phyloP scores from a whole-genome alignment of 257 asterid species.

The Jaltomata sinuosa region DNA sequence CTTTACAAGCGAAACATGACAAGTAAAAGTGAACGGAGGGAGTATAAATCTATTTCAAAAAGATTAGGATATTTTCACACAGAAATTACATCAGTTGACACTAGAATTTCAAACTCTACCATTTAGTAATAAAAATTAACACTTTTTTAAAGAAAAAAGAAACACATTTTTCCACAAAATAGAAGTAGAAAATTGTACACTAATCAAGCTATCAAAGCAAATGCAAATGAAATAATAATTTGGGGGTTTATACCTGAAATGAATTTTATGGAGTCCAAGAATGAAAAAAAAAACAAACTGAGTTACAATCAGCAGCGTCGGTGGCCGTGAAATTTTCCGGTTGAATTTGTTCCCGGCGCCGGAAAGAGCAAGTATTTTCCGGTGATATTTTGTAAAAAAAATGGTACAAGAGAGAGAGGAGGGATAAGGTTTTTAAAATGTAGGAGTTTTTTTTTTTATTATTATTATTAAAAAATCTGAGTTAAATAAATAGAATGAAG shows the following conservation, averaged over 20 bases:
- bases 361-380: background rate
- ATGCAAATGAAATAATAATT: background rate
- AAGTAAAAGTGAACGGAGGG: no score
- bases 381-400: background rate
- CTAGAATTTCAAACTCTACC: no score
- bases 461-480: no score
- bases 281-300: background rate
- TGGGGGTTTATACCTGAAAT: background rate
- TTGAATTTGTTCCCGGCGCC: background rate
- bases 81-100: background rate
- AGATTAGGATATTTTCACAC: background rate
- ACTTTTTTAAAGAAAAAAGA: no score
- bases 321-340: background rate
- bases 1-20: no score
- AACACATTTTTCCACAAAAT: no score
- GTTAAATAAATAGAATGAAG: no score
- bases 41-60: background rate
- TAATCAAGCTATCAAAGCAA: no score
- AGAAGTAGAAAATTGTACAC: no score
- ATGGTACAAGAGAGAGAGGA: background rate
- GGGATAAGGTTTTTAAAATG: background rate
- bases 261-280: background rate
- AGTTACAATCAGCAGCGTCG: background rate
- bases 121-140: no score
- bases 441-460: background rate